Evolutionary conservation across 2,329 filamentous ascomycete genomes (phyloP).

Genomic region (Exophiala bonariae): DNA sequence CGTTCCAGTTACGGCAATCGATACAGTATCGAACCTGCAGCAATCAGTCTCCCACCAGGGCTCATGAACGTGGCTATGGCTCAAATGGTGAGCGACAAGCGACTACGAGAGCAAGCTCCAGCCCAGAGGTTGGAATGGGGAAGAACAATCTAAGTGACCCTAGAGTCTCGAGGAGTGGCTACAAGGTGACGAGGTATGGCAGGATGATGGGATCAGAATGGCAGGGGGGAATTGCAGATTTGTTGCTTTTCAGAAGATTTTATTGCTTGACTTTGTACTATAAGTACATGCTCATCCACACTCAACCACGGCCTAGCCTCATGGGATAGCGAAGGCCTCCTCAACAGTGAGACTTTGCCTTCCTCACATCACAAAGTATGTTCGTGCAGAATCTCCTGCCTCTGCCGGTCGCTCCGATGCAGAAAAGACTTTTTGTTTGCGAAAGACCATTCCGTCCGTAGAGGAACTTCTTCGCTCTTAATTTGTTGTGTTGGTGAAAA

Average conservation of each 20-base stretch:
- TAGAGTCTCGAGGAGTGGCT: background rate
- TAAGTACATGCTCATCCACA: constrained; percentile 24
- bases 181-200: background rate
- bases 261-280: constrained; percentile 24
- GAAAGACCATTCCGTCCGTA: constrained; percentile 35
- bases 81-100: too few relatives aligned
- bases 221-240: background rate
- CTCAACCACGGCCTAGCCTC: constrained; percentile 19
- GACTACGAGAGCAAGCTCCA: background rate
- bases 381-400: constrained; percentile 29
- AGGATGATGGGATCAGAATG: too few relatives aligned
- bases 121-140: too few relatives aligned
- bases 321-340: constrained; percentile 30
- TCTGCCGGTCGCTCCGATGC: constrained; percentile 32
- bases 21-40: too few relatives aligned
- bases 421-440: constrained; percentile 27
- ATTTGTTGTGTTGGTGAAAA: constrained; percentile 35
- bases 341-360: constrained; percentile 28
- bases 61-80: too few relatives aligned
- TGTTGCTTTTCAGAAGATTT: constrained; percentile 24
- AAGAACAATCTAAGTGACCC: background rate
- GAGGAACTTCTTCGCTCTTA: constrained; percentile 1
- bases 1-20: too few relatives aligned
- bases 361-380: constrained; percentile 26
- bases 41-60: too few relatives aligned